phyloP scores from a whole-genome alignment of 208 protist genomes.

The Kentomonas sorsogonicus region DNA sequence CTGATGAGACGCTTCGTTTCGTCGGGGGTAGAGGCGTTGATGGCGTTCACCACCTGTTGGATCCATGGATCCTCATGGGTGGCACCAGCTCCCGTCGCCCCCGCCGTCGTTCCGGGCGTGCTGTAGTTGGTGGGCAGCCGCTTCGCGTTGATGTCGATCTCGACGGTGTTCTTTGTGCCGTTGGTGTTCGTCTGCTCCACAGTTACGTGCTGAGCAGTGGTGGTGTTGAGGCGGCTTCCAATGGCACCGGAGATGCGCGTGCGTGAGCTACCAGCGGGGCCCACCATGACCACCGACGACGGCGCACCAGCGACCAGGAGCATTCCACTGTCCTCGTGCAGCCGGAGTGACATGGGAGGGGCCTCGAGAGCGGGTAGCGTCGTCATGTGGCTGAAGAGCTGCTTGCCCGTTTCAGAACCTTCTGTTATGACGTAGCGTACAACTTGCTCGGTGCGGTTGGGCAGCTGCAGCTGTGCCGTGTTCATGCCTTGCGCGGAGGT shows the following conservation, averaged over 20 bases:
- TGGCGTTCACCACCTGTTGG: constrained; percentile 31
- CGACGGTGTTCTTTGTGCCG: constrained; percentile 19
- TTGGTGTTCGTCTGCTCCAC: constrained; percentile 36
- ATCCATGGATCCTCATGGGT: constrained; percentile 43
- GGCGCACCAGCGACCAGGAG: constrained; percentile 11
- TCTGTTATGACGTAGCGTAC: constrained; percentile 48
- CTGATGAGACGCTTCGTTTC: constrained; percentile 42
- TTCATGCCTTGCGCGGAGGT: constrained; percentile 34
- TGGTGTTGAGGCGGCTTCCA: constrained; percentile 18
- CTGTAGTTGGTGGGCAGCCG: not conserved
- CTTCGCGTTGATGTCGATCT: constrained; percentile 20
- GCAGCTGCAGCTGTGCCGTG: constrained; percentile 32
- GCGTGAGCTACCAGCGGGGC: too few relatives aligned
- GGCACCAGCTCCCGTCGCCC: too few relatives aligned
- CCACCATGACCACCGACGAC: constrained; percentile 14
- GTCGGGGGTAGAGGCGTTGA: constrained; percentile 38
- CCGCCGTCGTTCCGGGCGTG: not conserved
- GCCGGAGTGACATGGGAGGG: constrained; percentile 17
- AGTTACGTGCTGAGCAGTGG: constrained; percentile 17
- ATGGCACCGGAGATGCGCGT: constrained; percentile 10
- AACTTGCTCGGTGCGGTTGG: constrained; percentile 37
- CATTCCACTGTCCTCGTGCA: constrained; percentile 32
- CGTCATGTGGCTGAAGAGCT: constrained; percentile 46
- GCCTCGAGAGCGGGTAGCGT: constrained; percentile 41
- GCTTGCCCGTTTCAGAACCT: constrained; percentile 28